Evolutionary conservation across 495 filamentous ascomycete species (phyloP).

Genomic region (Hypoxylon lenormandii): DNA sequence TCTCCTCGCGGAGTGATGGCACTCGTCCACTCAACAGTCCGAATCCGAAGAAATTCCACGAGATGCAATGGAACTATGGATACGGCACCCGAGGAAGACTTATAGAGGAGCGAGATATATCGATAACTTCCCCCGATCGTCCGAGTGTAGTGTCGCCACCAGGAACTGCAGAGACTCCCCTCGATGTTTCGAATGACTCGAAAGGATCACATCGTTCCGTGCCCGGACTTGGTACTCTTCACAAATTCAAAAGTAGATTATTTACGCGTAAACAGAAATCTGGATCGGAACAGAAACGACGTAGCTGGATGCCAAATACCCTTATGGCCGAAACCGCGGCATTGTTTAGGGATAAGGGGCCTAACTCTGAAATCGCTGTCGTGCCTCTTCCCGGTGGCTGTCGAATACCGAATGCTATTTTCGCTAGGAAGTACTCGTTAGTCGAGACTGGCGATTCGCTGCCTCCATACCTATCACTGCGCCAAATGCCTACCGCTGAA

Average conservation of each 20-base stretch:
- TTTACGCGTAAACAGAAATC: slow-evolving; percentile 19
- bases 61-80: slow-evolving; percentile 49
- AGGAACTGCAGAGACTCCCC: slow-evolving; percentile 32
- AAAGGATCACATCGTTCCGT: slow-evolving; percentile 39
- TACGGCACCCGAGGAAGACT: slow-evolving; percentile 43
- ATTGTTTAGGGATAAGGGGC: slow-evolving; percentile 30
- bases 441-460: slow-evolving; percentile 47
- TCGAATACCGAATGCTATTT: slow-evolving; percentile 50
- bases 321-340: slow-evolving; percentile 35
- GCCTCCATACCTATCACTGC: slow-evolving; percentile 33
- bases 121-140: slow-evolving; percentile 33
- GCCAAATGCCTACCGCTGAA: slow-evolving; percentile 51
- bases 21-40: slow-evolving; percentile 49
- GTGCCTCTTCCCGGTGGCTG: slow-evolving; percentile 41
- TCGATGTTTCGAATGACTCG: slow-evolving; percentile 12
- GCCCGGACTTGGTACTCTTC: slow-evolving; percentile 28
- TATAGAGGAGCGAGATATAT: slow-evolving; percentile 44
- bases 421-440: slow-evolving; percentile 51
- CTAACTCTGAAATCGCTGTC: slow-evolving; percentile 7
- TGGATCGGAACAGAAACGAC: slow-evolving; percentile 36
- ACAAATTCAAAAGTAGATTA: slow-evolving; percentile 31
- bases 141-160: slow-evolving; percentile 33
- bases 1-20: slow-evolving; percentile 45
- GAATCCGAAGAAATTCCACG: slow-evolving; percentile 49
- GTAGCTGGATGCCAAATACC: slow-evolving; percentile 40